Percentiles rank a stretch among this genome's conserved stretches.
Evolutionary conservation across 108 stramenopile genomes (phyloP).

Genomic region (Pseudonitzschia delicatissima): DNA sequence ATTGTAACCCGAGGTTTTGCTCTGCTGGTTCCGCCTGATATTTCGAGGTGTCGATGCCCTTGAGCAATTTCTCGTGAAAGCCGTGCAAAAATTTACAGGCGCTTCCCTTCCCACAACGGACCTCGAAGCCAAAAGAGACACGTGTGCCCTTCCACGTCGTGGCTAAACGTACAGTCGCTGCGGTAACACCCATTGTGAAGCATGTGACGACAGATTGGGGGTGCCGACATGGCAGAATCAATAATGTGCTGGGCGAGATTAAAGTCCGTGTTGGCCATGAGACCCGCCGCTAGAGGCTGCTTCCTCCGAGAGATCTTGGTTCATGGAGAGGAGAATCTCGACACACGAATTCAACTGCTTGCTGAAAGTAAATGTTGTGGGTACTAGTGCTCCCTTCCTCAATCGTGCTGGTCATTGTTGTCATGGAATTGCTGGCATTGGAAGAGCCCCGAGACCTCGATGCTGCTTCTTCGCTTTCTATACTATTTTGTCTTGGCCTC

Average conservation of each 20-base stretch:
- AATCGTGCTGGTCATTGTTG: not conserved
- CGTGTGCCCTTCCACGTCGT: constrained; percentile 68
- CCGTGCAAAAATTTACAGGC: constrained; percentile 71
- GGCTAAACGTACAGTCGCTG: constrained; percentile 77
- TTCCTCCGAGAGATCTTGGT: constrained; percentile 47
- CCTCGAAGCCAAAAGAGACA: constrained; percentile 81
- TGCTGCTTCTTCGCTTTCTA: constrained; percentile 24
- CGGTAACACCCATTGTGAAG: constrained; percentile 73
- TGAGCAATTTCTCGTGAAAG: constrained; percentile 56
- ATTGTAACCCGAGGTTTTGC: not conserved
- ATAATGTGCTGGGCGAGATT: constrained; percentile 74
- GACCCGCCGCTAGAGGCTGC: constrained; percentile 54
- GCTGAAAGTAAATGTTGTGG: constrained; percentile 15
- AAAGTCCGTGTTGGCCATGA: constrained; percentile 58
- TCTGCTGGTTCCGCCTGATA: not conserved
- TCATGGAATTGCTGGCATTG: not conserved
- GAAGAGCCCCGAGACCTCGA: constrained; percentile 12
- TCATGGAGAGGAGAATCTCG: constrained; percentile 68
- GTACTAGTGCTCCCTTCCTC: not conserved
- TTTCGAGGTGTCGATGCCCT: constrained; percentile 34
- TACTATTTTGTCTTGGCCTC: constrained; percentile 46
- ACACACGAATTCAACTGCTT: constrained; percentile 52
- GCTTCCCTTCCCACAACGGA: constrained; percentile 60
- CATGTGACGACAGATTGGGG: constrained; percentile 73
- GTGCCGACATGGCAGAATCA: constrained; percentile 55